Evolutionary conservation across 129 eudicot species (phyloP).

Genomic region (Flaveria ramosissima): DNA sequence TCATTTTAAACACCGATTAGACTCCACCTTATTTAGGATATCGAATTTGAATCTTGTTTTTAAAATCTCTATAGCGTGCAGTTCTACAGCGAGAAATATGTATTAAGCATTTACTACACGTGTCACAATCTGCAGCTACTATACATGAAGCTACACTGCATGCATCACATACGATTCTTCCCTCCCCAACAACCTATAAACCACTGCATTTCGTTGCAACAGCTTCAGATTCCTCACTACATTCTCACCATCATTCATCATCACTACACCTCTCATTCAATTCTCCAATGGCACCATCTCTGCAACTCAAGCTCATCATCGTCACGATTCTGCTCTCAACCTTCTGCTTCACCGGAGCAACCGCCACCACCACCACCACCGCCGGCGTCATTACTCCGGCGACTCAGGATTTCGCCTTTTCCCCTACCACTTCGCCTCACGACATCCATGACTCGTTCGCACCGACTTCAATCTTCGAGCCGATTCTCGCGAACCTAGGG

Average conservation of each 20-base stretch:
- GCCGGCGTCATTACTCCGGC: conserved; percentile 21
- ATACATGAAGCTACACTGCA: neutral
- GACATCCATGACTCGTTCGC: conserved; percentile 42
- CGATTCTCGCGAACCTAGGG: conserved; percentile 63
- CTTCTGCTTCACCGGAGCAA: conserved; percentile 39
- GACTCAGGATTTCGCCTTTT: conserved; percentile 22
- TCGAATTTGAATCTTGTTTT: too few relatives aligned
- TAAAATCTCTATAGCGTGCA: too few relatives aligned
- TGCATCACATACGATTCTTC: conserved; percentile 5
- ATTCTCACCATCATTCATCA: neutral
- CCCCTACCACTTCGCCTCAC: conserved; percentile 35
- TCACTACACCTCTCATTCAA: conserved; percentile 7
- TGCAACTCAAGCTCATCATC: conserved; percentile 34
- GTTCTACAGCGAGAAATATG: too few relatives aligned
- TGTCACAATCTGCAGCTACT: conserved; percentile 10
- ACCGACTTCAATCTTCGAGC: conserved; percentile 49
- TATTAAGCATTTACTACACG: neutral
- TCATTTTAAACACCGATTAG: too few relatives aligned
- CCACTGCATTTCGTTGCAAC: conserved; percentile 16
- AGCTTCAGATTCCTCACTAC: neutral
- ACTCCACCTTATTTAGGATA: too few relatives aligned
- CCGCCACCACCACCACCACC: conserved; percentile 21
- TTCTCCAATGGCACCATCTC: conserved; percentile 42
- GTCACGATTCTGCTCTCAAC: conserved; percentile 42
- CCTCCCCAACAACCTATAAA: conserved; percentile 30